Evolutionary conservation across 345 rosid genomes (phyloP).

Genomic region (Turritis glabra): DNA sequence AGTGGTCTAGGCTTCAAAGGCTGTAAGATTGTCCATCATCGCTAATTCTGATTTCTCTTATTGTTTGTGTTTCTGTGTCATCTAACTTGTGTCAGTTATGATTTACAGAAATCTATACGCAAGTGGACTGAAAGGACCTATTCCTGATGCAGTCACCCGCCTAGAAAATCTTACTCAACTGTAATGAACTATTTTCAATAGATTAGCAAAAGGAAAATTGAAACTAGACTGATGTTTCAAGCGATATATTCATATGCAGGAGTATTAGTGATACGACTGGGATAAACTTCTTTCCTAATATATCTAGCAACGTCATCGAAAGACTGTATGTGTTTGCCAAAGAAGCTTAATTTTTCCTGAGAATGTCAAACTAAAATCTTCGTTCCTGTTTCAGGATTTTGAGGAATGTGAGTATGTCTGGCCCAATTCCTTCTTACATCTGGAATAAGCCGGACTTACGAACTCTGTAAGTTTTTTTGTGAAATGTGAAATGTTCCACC

Average conservation of each 20-base stretch:
- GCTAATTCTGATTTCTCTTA: too few species aligned
- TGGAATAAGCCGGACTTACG: background rate
- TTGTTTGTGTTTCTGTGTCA: too few species aligned
- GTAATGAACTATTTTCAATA: slow-evolving; percentile 31
- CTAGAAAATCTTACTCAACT: slow-evolving; percentile 39
- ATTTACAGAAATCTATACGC: slow-evolving; percentile 43
- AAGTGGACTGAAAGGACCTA: slow-evolving; percentile 55
- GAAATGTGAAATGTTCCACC: too few species aligned
- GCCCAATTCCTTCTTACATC: slow-evolving; percentile 35
- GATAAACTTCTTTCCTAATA: slow-evolving; percentile 41
- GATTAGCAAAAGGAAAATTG: background rate
- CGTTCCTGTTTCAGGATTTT: slow-evolving; percentile 18
- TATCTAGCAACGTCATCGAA: too few species aligned
- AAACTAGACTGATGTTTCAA: background rate
- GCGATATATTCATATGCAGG: slow-evolving; percentile 45
- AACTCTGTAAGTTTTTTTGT: slow-evolving; percentile 34
- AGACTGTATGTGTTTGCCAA: too few species aligned
- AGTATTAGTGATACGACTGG: slow-evolving; percentile 49
- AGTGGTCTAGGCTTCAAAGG: slow-evolving; percentile 54
- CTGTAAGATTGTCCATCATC: slow-evolving; percentile 50
- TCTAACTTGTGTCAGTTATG: background rate
- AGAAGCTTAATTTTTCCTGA: too few species aligned
- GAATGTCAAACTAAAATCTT: background rate
- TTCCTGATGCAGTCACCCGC: slow-evolving; percentile 43
- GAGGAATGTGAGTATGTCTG: slow-evolving; percentile 34